Conservation (phyloP, 1,139 yeast genomes). For the Pichiaceae sp. region DNA sequence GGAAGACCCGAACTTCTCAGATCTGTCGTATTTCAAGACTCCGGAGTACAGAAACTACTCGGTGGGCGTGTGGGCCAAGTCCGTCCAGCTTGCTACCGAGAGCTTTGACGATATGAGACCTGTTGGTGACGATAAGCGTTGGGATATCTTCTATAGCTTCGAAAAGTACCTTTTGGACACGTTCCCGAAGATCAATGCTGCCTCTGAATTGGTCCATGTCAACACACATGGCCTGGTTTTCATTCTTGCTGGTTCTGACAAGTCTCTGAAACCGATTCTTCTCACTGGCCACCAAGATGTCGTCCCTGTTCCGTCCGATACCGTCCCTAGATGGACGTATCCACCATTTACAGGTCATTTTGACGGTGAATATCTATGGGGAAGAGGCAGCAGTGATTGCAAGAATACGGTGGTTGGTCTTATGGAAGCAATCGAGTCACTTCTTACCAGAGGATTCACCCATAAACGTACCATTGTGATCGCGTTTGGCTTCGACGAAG, state of each 20-base stretch:
- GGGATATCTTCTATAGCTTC: conserved; percentile 30
- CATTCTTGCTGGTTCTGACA: conserved; percentile 36
- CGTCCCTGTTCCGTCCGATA: conserved; percentile 54
- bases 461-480: conserved; percentile 49
- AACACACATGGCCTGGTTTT: conserved; percentile 24
- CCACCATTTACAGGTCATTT: conserved; percentile 63
- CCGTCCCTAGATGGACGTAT: conserved; percentile 54
- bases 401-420: conserved; percentile 49
- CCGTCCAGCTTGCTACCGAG: conserved; percentile 36
- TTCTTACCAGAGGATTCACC: conserved; percentile 32
- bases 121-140: conserved; percentile 27
- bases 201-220: conserved; percentile 27
- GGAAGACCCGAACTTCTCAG: not conserved
- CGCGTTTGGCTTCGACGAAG: conserved; percentile 69
- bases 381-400: conserved; percentile 61
- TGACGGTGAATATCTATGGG: conserved; percentile 52
- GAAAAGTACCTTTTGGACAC: conserved; percentile 31
- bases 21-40: not conserved
- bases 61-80: conserved; percentile 24
- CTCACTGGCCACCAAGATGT: conserved; percentile 68
- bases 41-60: conserved; percentile 4
- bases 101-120: conserved; percentile 33
- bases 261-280: conserved; percentile 49
- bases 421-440: conserved; percentile 45
- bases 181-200: conserved; percentile 27